Evolutionary conservation across 2,329 filamentous ascomycete species (phyloP).

Genomic region (Eurotiales sp.): DNA sequence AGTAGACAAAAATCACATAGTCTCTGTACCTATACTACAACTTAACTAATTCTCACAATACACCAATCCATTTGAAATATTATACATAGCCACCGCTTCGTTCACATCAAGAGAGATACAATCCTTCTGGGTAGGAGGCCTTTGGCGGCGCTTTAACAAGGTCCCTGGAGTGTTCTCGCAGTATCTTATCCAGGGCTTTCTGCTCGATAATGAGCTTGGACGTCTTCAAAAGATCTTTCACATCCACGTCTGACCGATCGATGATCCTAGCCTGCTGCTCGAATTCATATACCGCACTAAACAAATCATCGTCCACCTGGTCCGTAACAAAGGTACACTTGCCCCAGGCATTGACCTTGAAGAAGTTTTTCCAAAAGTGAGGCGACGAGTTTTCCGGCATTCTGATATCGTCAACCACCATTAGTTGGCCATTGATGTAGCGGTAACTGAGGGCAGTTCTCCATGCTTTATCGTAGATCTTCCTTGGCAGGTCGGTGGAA

Average conservation of each 20-base stretch:
- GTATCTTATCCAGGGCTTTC: slow-evolving; percentile 69
- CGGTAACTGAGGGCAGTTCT: slow-evolving; percentile 89
- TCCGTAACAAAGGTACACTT: slow-evolving; percentile 71
- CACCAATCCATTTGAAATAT: slow-evolving; percentile 4
- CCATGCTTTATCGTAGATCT: slow-evolving; percentile 95
- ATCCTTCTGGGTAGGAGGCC: slow-evolving; percentile 21
- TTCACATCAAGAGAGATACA: slow-evolving; percentile 12
- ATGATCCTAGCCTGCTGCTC: slow-evolving; percentile 66
- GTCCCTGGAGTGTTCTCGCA: slow-evolving; percentile 59
- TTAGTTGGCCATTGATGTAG: slow-evolving; percentile 79
- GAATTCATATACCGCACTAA: slow-evolving; percentile 61
- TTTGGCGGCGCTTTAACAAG: slow-evolving; percentile 30
- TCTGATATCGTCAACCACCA: slow-evolving; percentile 75
- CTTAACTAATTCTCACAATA: slow-evolving; percentile 11
- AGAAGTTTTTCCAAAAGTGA: slow-evolving; percentile 63
- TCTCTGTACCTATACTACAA: slow-evolving; percentile 1
- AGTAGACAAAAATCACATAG: neutral
- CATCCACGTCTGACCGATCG: slow-evolving; percentile 76
- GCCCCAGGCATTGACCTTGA: slow-evolving; percentile 68
- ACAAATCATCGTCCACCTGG: slow-evolving; percentile 59
- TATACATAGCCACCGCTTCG: slow-evolving; percentile 3
- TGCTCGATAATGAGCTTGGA: slow-evolving; percentile 85
- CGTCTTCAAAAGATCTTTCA: slow-evolving; percentile 87
- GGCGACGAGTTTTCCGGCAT: slow-evolving; percentile 52
- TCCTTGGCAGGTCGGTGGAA: slow-evolving; percentile 72